Conservation (phyloP, 805 yeast species). For the Starmerella floricola region DNA sequence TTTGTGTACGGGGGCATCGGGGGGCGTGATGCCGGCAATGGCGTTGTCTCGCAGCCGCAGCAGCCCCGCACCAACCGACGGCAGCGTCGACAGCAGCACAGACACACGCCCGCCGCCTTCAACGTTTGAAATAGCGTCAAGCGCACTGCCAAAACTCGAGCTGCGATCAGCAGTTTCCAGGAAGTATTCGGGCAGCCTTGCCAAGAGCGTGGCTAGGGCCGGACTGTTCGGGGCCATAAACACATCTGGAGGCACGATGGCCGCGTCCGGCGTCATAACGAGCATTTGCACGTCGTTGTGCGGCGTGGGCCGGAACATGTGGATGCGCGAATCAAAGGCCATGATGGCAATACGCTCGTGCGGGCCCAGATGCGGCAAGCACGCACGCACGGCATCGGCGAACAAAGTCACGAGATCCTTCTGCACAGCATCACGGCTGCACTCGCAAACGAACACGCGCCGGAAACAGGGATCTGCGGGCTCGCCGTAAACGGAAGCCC, state of each 20-base stretch:
- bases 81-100: constrained; percentile 52
- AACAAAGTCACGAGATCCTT: constrained; percentile 46
- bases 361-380: constrained; percentile 31
- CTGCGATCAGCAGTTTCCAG: constrained; percentile 38
- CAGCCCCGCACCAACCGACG: constrained; percentile 72
- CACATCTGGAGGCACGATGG: constrained; percentile 59
- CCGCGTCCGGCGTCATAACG: constrained; percentile 41
- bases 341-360: constrained; percentile 51
- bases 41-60: constrained; percentile 27
- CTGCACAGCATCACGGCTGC: constrained; percentile 45
- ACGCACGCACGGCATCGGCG: constrained; percentile 53
- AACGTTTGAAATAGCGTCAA: constrained; percentile 46
- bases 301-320: constrained; percentile 38
- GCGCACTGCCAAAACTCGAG: constrained; percentile 69
- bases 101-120: constrained; percentile 65
- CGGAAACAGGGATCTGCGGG: constrained; percentile 33
- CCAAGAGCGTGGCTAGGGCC: constrained; percentile 45
- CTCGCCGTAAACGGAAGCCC: constrained; percentile 43
- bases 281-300: constrained; percentile 20
- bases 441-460: constrained; percentile 65
- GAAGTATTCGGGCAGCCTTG: constrained; percentile 40
- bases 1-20: constrained; percentile 30
- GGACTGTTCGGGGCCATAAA: constrained; percentile 30
- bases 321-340: constrained; percentile 60
- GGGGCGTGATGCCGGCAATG: constrained; percentile 21